These are phyloP conservation scores for Candida sp. DNA, from an alignment of 1,139 yeast species.

Conservation along the genomic window DNA sequence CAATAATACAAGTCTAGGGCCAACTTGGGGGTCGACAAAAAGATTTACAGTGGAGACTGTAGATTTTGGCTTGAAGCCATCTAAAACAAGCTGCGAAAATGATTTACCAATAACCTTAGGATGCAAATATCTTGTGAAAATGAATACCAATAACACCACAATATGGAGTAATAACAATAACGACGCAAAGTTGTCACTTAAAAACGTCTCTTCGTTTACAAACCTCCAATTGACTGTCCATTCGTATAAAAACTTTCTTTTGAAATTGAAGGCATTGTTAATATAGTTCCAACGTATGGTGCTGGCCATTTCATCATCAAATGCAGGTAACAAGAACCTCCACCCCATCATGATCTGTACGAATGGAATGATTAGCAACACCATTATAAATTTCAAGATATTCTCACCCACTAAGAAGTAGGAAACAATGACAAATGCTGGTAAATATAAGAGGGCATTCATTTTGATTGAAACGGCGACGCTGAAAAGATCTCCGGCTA, in stretches of 20 bases:
- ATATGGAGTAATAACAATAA: slow-evolving; percentile 53
- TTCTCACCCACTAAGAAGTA: slow-evolving; percentile 58
- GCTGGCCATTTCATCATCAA: slow-evolving; percentile 39
- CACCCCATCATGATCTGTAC: slow-evolving; percentile 55
- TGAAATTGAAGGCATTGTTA: slow-evolving; percentile 70
- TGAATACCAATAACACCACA: slow-evolving; percentile 36
- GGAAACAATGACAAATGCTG: slow-evolving; percentile 59
- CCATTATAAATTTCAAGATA: slow-evolving; percentile 28
- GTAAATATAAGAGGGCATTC: slow-evolving; percentile 83
- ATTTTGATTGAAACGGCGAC: slow-evolving; percentile 83
- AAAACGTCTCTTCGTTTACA: slow-evolving; percentile 57
- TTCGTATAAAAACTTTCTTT: slow-evolving; percentile 67
- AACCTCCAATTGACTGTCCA: slow-evolving; percentile 97
- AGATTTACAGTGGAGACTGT: slow-evolving; percentile 33
- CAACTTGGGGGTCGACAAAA: slow-evolving; percentile 25
- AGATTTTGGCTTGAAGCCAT: slow-evolving; percentile 26
- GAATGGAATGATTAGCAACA: slow-evolving; percentile 29
- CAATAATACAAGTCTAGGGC: slow-evolving; percentile 50
- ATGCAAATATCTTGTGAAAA: slow-evolving; percentile 38
- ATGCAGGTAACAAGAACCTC: slow-evolving; percentile 48
- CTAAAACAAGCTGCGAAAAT: slow-evolving; percentile 26
- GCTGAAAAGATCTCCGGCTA: slow-evolving; percentile 58
- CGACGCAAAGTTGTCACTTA: slow-evolving; percentile 50
- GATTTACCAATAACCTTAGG: slow-evolving; percentile 37
- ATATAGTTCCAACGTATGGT: slow-evolving; percentile 50